Base-by-base conservation (phyloP, 2,329 filamentous ascomycete genomes). In the Paracorniculantispora psalliotae region DNA sequence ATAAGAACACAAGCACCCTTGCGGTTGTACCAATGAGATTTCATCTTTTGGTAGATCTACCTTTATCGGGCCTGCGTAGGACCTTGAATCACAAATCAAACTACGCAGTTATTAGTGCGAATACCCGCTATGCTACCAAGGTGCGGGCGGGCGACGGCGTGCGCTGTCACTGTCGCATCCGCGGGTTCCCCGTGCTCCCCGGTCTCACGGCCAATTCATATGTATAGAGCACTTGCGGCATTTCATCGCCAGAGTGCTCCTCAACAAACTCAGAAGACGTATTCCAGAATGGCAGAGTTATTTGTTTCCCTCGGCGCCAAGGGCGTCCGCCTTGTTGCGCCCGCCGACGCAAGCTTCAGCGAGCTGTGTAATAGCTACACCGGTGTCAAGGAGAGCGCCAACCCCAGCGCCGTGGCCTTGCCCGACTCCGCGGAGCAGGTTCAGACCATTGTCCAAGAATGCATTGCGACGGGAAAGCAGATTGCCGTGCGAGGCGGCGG, bases 401-500 rank as follows among this genome's bases (percentile, higher is more conserved):
- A 25, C 30, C 57, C 57, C 26, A 44, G 47, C 49, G 43, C 37
- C 25, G 39, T 59, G 15, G 57, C 50, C 26, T 19, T 59, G 21
- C 57, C 57, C 23, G 26, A 35, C 26, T 51, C 57, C 19, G 28
- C 41, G 9, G 48, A 48, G 7, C 57, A 59, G 13, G 57, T 53
- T 4, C 43, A 48, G 19, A n/a, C 47, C 19, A 30, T 52, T 28
- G 56, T 59, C 12, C 28, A 33, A 23, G 47, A 44, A 26, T 59
- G 56, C 56, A 51, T 59, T 37, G 56, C 56, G 7, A 25, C 48
- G 2, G 33, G 33, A 21, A 30, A 46, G 19, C 37, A 28, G 17
- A 52, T 63, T 15, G 49, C 53, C 21, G 61, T 59, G n/a, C 57
- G 59, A 8, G 58, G 61, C 19, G 59, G 60, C 21, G 62, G 61